Base-by-base conservation (phyloP, 768 basidiomycete species). In the Gelatoporia subvermispora region DNA sequence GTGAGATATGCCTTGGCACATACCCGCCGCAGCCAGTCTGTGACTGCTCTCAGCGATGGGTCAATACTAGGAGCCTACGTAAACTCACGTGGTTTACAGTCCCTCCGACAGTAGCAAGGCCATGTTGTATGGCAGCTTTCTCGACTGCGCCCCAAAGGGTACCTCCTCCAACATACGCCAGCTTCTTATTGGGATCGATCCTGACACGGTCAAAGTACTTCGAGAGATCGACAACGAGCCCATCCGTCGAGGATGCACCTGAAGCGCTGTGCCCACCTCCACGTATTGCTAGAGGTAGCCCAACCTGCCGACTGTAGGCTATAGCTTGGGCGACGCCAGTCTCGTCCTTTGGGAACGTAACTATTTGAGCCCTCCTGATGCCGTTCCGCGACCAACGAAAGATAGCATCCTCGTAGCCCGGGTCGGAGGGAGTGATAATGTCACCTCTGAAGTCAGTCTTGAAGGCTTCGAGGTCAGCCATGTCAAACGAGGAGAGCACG, bases 11-110 rank as follows among this genome's bases (percentile, higher is more conserved):
- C 25, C 35, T 4, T 17, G 16, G 47, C 70, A n/a, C n/a, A 21
- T 36, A 77, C 75, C 77, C 76, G 52, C 73, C 72, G 23, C 78
- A 74, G 25, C 77, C 75, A 45, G 76, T 77, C 76, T 75, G 41
- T 18, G 9, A 21, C 21, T 13, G 22, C 0, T n/a, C n/a, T n/a
- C n/a, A n/a, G n/a, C n/a, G n/a, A n/a, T n/a, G n/a, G n/a, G n/a
- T 31, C 28, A 31, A 31, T 31, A 7, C 28, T 31, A 7, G 5
- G 28, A n/a, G n/a, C n/a, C n/a, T n/a, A 23, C 25, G 1, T 5
- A 21, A 0, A 43, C 76, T 34, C 55, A 77, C 76, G 63, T 76
- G 74, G 47, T 75, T 78, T 11, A 77, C 71, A 10, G 71, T 72
- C n/a, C 73, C 74, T 20, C 61, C 75, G 9, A 77, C 72, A n/a